These are phyloP conservation scores for Ganoderma lingzhi DNA, from an alignment of 1,284 basidiomycete genomes.

Conservation along the genomic window DNA sequence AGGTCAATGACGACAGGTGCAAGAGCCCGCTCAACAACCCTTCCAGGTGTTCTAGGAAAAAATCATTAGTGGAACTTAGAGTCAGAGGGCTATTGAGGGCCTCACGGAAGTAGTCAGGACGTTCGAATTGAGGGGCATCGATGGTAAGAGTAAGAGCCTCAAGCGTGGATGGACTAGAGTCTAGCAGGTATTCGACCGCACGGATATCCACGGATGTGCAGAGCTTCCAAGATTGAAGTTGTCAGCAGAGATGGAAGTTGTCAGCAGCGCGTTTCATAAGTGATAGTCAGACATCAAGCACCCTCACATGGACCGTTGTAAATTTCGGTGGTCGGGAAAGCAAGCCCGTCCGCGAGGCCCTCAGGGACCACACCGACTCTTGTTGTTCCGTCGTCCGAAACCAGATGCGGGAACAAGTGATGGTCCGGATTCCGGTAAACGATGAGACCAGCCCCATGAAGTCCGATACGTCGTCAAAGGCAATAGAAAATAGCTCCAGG, in stretches of 20 bases:
- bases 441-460: background rate
- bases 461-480: background rate
- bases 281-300: background rate
- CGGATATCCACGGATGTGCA: background rate
- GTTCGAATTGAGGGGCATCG: too few relatives aligned
- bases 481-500: background rate
- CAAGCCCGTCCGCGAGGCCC: too few relatives aligned
- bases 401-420: background rate
- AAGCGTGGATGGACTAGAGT: background rate
- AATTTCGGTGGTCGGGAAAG: background rate
- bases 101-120: background rate
- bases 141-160: background rate
- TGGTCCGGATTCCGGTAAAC: background rate
- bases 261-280: background rate
- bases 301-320: background rate
- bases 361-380: background rate
- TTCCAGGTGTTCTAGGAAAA: background rate
- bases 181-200: background rate
- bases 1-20: background rate
- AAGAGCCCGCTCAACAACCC: background rate
- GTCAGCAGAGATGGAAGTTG: background rate
- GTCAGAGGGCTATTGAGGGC: background rate
- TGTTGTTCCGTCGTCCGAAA: background rate
- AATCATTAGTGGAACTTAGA: background rate
- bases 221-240: background rate